A percentile compares a stretch with the other conserved stretches of the same genome.
phyloP scores from a whole-genome alignment of 2,329 filamentous ascomycete genomes.

The Exophiala phaeomuriformis region DNA sequence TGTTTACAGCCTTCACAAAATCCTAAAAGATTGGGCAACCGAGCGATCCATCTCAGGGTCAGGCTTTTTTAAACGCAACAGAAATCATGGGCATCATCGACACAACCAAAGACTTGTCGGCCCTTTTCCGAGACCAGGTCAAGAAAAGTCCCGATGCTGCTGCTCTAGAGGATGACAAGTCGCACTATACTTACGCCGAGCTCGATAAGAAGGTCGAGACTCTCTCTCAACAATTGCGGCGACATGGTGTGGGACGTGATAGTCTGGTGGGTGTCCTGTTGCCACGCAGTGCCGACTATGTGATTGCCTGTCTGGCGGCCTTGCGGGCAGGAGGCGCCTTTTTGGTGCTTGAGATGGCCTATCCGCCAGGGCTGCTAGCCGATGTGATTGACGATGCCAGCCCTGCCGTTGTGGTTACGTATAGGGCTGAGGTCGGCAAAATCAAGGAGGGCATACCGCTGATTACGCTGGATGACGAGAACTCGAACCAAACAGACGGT shows the following conservation, averaged over 20 bases:
- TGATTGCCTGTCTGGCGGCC: constrained; percentile 70
- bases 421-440: constrained; percentile 56
- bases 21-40: too few relatives aligned
- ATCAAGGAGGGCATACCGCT: constrained; percentile 58
- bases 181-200: constrained; percentile 63
- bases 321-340: constrained; percentile 73
- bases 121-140: constrained; percentile 64
- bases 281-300: constrained; percentile 68
- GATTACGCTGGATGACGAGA: constrained; percentile 54
- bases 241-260: constrained; percentile 64
- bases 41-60: too few relatives aligned
- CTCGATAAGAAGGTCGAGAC: constrained; percentile 59
- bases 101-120: constrained; percentile 62
- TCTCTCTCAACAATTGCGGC: constrained; percentile 58
- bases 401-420: constrained; percentile 64
- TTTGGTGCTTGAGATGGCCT: constrained; percentile 70
- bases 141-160: constrained; percentile 59
- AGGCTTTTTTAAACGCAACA: background rate
- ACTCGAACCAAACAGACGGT: constrained; percentile 8
- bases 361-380: constrained; percentile 63
- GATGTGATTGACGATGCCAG: constrained; percentile 71
- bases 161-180: constrained; percentile 63
- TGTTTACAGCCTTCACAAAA: background rate
- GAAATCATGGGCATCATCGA: constrained; percentile 59
- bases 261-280: constrained; percentile 68